phyloP scores from a whole-genome alignment of 1,284 basidiomycete species.

The Clitocybe nebularis region DNA sequence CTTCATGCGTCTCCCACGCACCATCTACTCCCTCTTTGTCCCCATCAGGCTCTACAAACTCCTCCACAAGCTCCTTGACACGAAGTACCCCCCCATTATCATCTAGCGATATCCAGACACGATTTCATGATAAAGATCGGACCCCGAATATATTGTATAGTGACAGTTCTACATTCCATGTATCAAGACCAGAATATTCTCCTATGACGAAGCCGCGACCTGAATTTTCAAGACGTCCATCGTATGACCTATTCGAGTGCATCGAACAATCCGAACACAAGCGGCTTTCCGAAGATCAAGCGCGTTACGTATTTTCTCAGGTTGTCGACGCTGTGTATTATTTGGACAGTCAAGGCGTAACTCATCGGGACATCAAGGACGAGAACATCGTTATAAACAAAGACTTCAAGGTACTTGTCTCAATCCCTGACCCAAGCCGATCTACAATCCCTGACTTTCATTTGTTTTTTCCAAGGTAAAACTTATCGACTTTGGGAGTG shows the following conservation, averaged over 20 bases:
- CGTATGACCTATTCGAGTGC: constrained; percentile 91
- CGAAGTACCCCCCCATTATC: constrained; percentile 37
- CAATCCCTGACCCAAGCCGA: neutral
- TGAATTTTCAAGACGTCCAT: constrained; percentile 67
- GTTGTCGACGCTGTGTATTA: constrained; percentile 84
- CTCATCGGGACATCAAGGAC: constrained; percentile 92
- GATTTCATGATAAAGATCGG: too few species aligned
- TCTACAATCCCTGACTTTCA: constrained; percentile 2
- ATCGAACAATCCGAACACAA: constrained; percentile 84
- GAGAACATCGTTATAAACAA: constrained; percentile 87
- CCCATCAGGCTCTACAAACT: constrained; percentile 47
- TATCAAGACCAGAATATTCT: constrained; percentile 5
- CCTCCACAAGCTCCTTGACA: constrained; percentile 37
- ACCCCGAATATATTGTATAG: neutral
- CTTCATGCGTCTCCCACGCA: constrained; percentile 30
- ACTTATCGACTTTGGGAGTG: constrained; percentile 91
- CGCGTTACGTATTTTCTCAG: constrained; percentile 82
- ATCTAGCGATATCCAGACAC: too few species aligned
- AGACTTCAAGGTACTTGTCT: constrained; percentile 52
- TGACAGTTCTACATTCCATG: neutral
- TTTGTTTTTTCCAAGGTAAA: constrained; percentile 77
- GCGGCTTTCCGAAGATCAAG: constrained; percentile 73
- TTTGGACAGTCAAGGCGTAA: constrained; percentile 73
- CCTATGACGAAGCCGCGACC: constrained; percentile 28
- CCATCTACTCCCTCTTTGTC: constrained; percentile 55